These are phyloP conservation scores for Nakazawaea ambrosiae DNA, from an alignment of 805 yeast species.

Conservation along the genomic window DNA sequence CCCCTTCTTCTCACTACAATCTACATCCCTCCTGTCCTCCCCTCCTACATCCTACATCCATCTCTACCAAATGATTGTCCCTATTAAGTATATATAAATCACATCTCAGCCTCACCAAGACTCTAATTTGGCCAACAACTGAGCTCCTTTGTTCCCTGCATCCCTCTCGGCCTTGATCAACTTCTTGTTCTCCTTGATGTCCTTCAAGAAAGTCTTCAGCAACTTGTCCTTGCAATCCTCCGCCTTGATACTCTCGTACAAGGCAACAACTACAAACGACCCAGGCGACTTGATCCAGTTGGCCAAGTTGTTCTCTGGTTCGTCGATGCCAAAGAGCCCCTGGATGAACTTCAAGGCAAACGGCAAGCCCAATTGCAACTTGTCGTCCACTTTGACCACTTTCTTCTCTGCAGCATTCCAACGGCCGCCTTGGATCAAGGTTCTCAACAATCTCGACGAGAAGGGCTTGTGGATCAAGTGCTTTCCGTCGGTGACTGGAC, in stretches of 20 bases:
- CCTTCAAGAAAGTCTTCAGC: slow-evolving; percentile 41
- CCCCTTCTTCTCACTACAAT: too few relatives aligned
- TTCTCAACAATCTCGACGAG: slow-evolving; percentile 65
- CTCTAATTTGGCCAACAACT: slow-evolving; percentile 34
- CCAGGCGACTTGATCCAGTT: slow-evolving; percentile 71
- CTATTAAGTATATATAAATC: too few relatives aligned
- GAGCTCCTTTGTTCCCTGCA: slow-evolving; percentile 62
- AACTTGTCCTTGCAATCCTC: slow-evolving; percentile 30
- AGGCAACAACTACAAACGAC: slow-evolving; percentile 74
- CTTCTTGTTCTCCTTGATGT: slow-evolving; percentile 44
- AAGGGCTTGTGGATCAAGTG: slow-evolving; percentile 70
- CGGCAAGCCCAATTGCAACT: slow-evolving; percentile 45
- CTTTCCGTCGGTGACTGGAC: slow-evolving; percentile 58
- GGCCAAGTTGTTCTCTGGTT: slow-evolving; percentile 41
- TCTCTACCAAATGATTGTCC: too few relatives aligned
- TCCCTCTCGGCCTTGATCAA: slow-evolving; percentile 32
- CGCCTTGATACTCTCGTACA: slow-evolving; percentile 58
- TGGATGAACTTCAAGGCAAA: slow-evolving; percentile 49
- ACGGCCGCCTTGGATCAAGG: slow-evolving; percentile 79
- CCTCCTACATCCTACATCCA: too few relatives aligned
- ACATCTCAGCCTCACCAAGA: too few relatives aligned
- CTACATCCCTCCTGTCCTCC: too few relatives aligned
- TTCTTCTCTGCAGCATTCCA: slow-evolving; percentile 63
- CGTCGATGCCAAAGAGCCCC: slow-evolving; percentile 39
- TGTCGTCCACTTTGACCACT: slow-evolving; percentile 33